Percentiles rank a stretch among this genome's conserved stretches.
Evolutionary conservation across 441 rosid species (phyloP).

Genomic region (Arabidopsis hybrid): DNA sequence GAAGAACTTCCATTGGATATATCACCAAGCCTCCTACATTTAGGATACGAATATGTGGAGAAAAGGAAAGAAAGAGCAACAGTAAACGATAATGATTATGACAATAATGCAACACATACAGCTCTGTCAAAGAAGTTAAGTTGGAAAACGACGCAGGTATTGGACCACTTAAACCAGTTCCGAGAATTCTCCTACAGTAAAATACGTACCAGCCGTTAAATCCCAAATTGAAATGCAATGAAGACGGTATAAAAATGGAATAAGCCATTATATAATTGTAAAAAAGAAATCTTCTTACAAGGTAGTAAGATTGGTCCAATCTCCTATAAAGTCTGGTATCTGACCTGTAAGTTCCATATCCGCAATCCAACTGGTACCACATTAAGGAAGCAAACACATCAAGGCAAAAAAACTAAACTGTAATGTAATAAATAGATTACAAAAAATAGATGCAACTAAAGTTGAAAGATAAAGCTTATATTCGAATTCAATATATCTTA

Average conservation of each 20-base stretch:
- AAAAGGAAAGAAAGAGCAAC: conserved; percentile 12
- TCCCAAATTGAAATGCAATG: background rate
- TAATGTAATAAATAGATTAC: conserved; percentile 3
- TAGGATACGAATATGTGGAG: conserved; percentile 10
- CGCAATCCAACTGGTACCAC: conserved; percentile 62
- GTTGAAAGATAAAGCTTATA: background rate
- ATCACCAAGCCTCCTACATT: conserved; percentile 58
- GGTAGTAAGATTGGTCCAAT: conserved; percentile 57
- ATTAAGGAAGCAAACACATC: background rate
- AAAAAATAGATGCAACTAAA: background rate
- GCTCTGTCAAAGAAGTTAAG: conserved; percentile 57
- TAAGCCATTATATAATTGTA: background rate
- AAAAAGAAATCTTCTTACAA: conserved; percentile 49
- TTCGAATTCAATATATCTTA: conserved; percentile 38
- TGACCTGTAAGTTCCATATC: conserved; percentile 63
- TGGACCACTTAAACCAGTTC: conserved; percentile 72
- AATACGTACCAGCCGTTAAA: background rate
- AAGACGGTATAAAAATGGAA: no score
- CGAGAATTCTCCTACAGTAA: conserved; percentile 67
- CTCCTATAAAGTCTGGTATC: conserved; percentile 76
- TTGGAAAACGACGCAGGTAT: conserved; percentile 69
- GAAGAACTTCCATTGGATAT: conserved; percentile 55
- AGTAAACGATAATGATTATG: background rate
- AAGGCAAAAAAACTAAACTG: background rate
- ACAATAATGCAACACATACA: conserved; percentile 57